Conservation (phyloP, 2,329 filamentous ascomycete genomes). For the Pseudopithomyces chartarum region DNA sequence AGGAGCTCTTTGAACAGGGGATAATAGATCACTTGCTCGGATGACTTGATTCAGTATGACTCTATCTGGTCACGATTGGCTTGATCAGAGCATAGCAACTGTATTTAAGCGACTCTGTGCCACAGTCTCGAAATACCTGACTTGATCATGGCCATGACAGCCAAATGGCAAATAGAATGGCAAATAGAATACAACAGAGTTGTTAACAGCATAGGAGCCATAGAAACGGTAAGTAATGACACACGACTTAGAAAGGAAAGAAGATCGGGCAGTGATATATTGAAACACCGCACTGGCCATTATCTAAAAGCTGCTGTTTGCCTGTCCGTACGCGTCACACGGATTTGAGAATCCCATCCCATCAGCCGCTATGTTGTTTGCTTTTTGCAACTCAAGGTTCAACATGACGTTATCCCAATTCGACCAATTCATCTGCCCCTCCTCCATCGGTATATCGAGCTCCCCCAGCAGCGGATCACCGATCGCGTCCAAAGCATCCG, state of each 20-base stretch:
- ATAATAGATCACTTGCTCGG: too few species aligned
- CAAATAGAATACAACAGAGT: too few species aligned
- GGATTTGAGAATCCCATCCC: not conserved
- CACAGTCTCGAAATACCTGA: too few species aligned
- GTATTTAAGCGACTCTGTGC: too few species aligned
- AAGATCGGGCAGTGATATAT: not conserved
- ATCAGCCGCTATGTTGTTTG: conserved; percentile 1
- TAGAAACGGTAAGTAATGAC: too few species aligned
- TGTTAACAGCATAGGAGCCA: too few species aligned
- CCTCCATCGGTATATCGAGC: conserved; percentile 15
- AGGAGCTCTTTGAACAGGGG: too few species aligned
- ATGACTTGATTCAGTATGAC: too few species aligned
- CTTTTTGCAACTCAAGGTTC: conserved; percentile 24
- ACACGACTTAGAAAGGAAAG: not conserved
- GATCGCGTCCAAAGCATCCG: conserved; percentile 8
- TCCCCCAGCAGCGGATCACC: conserved; percentile 5
- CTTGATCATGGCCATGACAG: too few species aligned
- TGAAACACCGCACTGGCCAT: not conserved
- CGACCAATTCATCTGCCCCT: conserved; percentile 34
- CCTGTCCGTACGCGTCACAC: not conserved
- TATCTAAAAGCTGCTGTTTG: not conserved
- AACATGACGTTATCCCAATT: conserved; percentile 34
- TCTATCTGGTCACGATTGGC: too few species aligned
- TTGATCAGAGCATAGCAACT: too few species aligned
- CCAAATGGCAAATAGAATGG: too few species aligned